A percentile compares a stretch with the other conserved stretches of the same genome.
Evolutionary conservation across 2,329 filamentous ascomycete genomes (phyloP).

Genomic region (Phialophora verrucosa): DNA sequence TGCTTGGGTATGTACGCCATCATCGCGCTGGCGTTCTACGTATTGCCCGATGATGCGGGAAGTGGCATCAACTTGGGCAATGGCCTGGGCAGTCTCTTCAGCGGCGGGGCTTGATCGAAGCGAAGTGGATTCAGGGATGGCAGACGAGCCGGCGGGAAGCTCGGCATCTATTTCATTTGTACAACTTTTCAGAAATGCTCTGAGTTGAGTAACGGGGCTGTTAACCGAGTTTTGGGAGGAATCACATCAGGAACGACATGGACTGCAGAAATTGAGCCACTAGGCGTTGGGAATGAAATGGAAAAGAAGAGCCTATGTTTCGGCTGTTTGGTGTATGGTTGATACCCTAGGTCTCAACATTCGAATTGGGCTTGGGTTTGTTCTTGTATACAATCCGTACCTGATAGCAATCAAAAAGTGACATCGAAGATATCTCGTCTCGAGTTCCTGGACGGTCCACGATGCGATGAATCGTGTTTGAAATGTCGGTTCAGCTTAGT

Average conservation of each 20-base stretch:
- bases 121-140: too few relatives aligned
- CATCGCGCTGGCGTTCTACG: constrained; percentile 56
- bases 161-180: constrained; percentile 6
- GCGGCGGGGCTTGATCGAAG: constrained; percentile 20
- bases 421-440: not conserved
- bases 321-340: constrained; percentile 4
- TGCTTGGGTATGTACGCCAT: constrained; percentile 60
- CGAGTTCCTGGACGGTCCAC: too few relatives aligned
- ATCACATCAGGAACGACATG: not conserved
- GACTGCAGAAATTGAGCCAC: not conserved
- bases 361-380: not conserved
- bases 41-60: constrained; percentile 52
- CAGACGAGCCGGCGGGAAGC: not conserved
- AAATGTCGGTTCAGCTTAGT: too few relatives aligned
- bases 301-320: constrained; percentile 3
- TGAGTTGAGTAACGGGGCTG: not conserved
- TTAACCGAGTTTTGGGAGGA: not conserved
- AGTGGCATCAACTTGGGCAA: constrained; percentile 23
- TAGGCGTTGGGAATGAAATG: not conserved
- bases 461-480: too few relatives aligned
- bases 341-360: constrained; percentile 4
- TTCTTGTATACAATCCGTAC: not conserved
- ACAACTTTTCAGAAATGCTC: not conserved
- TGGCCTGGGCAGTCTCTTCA: constrained; percentile 17
- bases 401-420: not conserved